Percentiles rank a stretch among this genome's conserved stretches.
phyloP scores from a whole-genome alignment of 2,329 filamentous ascomycete genomes.

The Lomentospora prolificans region DNA sequence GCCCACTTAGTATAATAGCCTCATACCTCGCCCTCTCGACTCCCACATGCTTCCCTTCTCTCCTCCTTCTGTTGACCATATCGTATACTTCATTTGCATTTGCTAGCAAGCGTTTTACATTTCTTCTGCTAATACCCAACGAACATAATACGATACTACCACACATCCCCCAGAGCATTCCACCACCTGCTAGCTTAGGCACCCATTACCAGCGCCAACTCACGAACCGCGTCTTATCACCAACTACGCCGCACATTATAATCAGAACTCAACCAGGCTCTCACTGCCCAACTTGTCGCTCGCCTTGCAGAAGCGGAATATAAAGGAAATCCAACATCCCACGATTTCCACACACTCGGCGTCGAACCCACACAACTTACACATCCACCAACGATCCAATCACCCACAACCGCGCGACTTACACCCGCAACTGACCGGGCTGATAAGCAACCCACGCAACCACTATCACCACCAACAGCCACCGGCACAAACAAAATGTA shows the following conservation, averaged over 20 bases:
- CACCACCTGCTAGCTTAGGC: neutral
- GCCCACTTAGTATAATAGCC: neutral
- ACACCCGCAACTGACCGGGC: constrained; percentile 10
- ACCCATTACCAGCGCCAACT: neutral
- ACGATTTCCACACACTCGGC: neutral
- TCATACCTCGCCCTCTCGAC: neutral
- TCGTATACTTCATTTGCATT: neutral
- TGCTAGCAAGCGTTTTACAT: neutral
- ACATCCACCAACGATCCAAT: neutral
- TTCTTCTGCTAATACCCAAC: neutral
- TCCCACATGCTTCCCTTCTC: neutral
- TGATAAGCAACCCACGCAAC: neutral
- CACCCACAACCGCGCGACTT: neutral
- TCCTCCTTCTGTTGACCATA: neutral
- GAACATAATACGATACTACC: neutral
- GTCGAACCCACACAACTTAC: neutral
- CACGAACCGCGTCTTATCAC: neutral
- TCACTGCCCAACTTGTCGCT: neutral
- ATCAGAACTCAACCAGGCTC: neutral
- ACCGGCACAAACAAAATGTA: constrained; percentile 27
- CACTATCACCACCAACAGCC: neutral
- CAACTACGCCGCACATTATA: neutral
- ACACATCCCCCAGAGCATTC: neutral
- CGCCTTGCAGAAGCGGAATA: neutral
- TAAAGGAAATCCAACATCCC: constrained; percentile 1